These are phyloP conservation scores for Phytophthora syringae DNA, from an alignment of 352 stramenopile genomes.

Conservation along the genomic window DNA sequence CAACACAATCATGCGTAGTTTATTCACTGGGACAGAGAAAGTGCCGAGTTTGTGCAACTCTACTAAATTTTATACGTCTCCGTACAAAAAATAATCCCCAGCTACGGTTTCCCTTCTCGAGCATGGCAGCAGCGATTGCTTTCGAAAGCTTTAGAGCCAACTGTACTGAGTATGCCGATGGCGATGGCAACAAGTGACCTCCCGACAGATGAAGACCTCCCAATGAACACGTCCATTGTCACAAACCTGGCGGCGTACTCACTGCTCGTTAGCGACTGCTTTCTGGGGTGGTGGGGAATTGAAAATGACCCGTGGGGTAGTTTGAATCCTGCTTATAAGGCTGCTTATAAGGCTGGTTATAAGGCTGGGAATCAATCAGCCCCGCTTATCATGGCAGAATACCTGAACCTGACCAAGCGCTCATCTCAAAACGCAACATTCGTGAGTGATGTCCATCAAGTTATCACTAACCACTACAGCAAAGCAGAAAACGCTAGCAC, in stretches of 20 bases:
- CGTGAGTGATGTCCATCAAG: neutral
- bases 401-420: neutral
- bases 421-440: neutral
- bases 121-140: conserved; percentile 1
- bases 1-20: conserved; percentile 5
- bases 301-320: neutral
- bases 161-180: neutral
- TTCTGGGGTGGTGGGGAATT: conserved; percentile 2
- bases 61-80: neutral
- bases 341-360: too few relatives aligned
- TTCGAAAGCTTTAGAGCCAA: neutral
- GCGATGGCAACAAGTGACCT: neutral
- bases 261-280: conserved; percentile 2
- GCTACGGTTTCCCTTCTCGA: conserved; percentile 3
- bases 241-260: conserved; percentile 3
- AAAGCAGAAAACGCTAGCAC: conserved; percentile 12
- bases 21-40: neutral
- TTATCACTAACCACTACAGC: neutral
- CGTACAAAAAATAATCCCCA: conserved; percentile 5
- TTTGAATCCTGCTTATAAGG: too few relatives aligned
- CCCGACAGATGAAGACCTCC: neutral
- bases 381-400: neutral
- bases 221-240: neutral
- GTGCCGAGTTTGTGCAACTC: conserved; percentile 5
- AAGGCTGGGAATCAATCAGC: neutral